Conservation (phyloP, 1,284 basidiomycete species). For the Marasmius tenuissimus region DNA sequence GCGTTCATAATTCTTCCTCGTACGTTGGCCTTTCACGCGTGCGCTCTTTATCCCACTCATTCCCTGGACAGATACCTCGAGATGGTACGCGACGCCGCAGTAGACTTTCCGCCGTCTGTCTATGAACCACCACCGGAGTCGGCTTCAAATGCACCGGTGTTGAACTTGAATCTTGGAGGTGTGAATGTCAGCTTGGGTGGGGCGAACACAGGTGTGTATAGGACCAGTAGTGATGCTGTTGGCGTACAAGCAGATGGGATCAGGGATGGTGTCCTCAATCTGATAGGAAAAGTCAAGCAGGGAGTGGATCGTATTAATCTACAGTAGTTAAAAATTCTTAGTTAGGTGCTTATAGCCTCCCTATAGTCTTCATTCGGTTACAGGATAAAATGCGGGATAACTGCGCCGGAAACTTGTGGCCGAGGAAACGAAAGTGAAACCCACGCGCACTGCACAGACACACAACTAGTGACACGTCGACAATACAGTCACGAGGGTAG, state of each 20-base stretch:
- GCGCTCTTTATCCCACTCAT: conserved; percentile 12
- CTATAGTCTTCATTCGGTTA: background rate
- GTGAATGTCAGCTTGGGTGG: conserved; percentile 93
- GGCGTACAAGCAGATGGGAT: conserved; percentile 81
- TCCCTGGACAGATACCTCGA: conserved; percentile 61
- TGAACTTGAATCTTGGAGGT: conserved; percentile 88
- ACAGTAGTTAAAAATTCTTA: conserved; percentile 26
- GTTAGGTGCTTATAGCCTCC: conserved; percentile 2
- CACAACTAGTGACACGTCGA: conserved; percentile 18
- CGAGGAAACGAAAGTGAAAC: conserved; percentile 1
- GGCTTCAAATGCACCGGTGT: conserved; percentile 63
- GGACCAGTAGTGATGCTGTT: conserved; percentile 69
- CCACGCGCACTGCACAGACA: background rate
- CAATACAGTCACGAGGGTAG: conserved; percentile 16
- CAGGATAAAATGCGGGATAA: conserved; percentile 8
- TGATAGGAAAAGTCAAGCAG: conserved; percentile 87
- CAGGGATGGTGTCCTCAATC: conserved; percentile 81
- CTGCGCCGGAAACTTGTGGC: background rate
- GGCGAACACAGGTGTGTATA: conserved; percentile 79
- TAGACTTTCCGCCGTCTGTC: conserved; percentile 60
- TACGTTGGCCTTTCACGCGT: conserved; percentile 33
- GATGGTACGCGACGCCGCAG: conserved; percentile 67
- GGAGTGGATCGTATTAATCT: conserved; percentile 78
- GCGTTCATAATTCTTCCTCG: conserved; percentile 90
- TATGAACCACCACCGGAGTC: conserved; percentile 73